These are phyloP conservation scores for Bipolaris zeicola DNA, from an alignment of 2,329 filamentous ascomycete species.

Conservation along the genomic window DNA sequence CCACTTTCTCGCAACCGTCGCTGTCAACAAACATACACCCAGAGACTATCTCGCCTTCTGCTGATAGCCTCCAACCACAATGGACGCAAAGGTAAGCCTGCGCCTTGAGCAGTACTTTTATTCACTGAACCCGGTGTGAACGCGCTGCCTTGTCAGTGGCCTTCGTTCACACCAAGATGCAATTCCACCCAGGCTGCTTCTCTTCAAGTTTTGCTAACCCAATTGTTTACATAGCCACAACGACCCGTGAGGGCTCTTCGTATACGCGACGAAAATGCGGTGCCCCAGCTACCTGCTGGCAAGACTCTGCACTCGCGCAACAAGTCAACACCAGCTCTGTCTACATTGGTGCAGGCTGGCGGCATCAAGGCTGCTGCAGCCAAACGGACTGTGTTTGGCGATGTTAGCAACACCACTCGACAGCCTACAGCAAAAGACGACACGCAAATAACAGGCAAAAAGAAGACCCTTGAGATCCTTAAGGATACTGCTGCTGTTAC, in stretches of 20 bases:
- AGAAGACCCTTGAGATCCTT: conserved; percentile 46
- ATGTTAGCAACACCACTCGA: conserved; percentile 73
- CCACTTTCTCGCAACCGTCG: conserved; percentile 27
- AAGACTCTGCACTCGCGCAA: conserved; percentile 73
- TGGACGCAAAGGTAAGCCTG: conserved; percentile 54
- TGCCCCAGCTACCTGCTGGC: conserved; percentile 48
- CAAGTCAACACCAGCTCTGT: conserved; percentile 75
- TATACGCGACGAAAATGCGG: conserved; percentile 73
- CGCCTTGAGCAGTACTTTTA: conserved; percentile 5
- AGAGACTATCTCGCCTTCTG: conserved; percentile 22
- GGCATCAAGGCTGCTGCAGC: conserved; percentile 66
- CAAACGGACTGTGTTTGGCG: conserved; percentile 80
- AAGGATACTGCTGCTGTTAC: conserved; percentile 39
- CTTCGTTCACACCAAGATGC: conserved; percentile 3
- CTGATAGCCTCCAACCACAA: conserved; percentile 34
- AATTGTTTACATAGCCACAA: conserved; percentile 64
- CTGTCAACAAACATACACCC: conserved; percentile 24
- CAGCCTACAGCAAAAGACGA: conserved; percentile 60
- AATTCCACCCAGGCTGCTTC: conserved; percentile 9
- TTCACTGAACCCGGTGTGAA: conserved; percentile 1
- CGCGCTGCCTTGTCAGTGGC: conserved; percentile 5
- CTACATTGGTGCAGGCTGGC: conserved; percentile 58
- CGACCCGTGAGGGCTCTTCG: conserved; percentile 65
- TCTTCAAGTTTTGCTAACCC: conserved; percentile 26
- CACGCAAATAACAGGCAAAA: conserved; percentile 53